Base-by-base conservation (phyloP, 305 asterid genomes). In the Rubia tinctorum region DNA sequence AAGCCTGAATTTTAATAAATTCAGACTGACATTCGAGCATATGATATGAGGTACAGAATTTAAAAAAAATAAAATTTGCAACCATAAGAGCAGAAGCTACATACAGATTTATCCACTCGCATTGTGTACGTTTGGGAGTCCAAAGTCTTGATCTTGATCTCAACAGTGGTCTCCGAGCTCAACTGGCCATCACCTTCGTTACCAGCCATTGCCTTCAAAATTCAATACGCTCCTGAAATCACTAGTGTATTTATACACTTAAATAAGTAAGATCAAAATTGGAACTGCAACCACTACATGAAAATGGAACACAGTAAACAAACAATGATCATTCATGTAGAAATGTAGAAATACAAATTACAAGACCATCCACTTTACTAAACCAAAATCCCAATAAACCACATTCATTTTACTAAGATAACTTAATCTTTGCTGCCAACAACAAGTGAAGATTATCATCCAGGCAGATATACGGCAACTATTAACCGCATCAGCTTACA, bases 111-210 rank as follows among this genome's bases (percentile, higher is more conserved):
- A 80, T 91, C 93, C 73, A 94, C 99, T 69, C 86, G 93, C 85
- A 94, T 56, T 27, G 93, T 90, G 84, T 84, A 90, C 62, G 91
- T 91, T 80, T 82, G 95, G 74, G 97, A 94, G 82, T 94, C 97
- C 88, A 94, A 80, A 11, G 91, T 94, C 90, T 91, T 94, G 86
- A 94, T 91, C 88, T 94, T 94, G 71, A 94, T 94, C 91, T 91
- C 97, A 78, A 94, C 96, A 25, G 96, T 86, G 80, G 98, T 80
- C 85, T 88, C 90, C 49, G 97, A 86, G 85, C 95, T 53, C 82
- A 76, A 76, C 87, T 79, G 56, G 66, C 73, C 80, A 60, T 79
- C 92, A 72, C 71, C 89, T 74, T 82, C 83, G 69, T 80, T 85
- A 78, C 90, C 81, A 55, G 89, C 97, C 97, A 94, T 94, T 82